Conservation (phyloP, 2,329 filamentous ascomycete species). For the Aspergillus sp. region DNA sequence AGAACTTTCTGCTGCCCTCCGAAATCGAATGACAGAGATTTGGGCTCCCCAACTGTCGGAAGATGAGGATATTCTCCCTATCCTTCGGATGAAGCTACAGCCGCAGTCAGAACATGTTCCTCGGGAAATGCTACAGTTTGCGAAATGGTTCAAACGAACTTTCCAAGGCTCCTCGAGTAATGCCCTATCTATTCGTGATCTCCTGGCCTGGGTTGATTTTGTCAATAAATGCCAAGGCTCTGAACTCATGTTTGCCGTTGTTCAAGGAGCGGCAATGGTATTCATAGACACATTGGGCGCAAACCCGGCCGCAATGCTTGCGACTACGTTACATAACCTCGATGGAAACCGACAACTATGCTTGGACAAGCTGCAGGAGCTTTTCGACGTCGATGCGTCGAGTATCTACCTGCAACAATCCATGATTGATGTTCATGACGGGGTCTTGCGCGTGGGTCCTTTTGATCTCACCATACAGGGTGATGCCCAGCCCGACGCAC, state of each 20-base stretch:
- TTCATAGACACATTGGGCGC: slow-evolving; percentile 95
- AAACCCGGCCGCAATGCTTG: slow-evolving; percentile 85
- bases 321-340: slow-evolving; percentile 68
- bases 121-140: slow-evolving; percentile 75
- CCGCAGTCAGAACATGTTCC: slow-evolving; percentile 59
- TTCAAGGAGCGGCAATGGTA: slow-evolving; percentile 92
- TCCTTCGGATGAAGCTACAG: slow-evolving; percentile 73
- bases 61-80: slow-evolving; percentile 80
- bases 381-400: slow-evolving; percentile 65
- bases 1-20: slow-evolving; percentile 88
- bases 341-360: slow-evolving; percentile 71
- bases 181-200: slow-evolving; percentile 86
- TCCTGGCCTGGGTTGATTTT: slow-evolving; percentile 91
- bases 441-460: slow-evolving; percentile 66
- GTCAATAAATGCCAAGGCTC: slow-evolving; percentile 65
- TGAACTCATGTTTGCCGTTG: slow-evolving; percentile 52
- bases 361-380: slow-evolving; percentile 66
- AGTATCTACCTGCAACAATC: slow-evolving; percentile 65
- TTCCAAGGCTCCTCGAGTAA: slow-evolving; percentile 73
- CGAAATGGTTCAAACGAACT: slow-evolving; percentile 84
- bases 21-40: slow-evolving; percentile 97
- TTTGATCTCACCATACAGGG: slow-evolving; percentile 65
- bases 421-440: slow-evolving; percentile 55
- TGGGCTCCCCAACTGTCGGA: slow-evolving; percentile 92
- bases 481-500: slow-evolving; percentile 52